phyloP scores from a whole-genome alignment of 1,139 yeast genomes.

The Wickerhamiella infanticola region DNA sequence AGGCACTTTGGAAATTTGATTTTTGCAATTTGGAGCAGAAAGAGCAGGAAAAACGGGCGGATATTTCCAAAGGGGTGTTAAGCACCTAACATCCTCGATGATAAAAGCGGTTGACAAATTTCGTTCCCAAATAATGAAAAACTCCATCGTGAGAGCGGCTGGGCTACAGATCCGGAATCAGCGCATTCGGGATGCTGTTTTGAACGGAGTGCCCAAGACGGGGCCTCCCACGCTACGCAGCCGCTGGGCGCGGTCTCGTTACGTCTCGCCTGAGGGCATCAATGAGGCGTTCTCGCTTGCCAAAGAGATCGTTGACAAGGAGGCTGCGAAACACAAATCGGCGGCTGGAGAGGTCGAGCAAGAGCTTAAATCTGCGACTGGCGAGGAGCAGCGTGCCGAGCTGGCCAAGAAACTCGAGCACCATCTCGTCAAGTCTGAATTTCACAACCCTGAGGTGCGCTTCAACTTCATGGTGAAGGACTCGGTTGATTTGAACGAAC shows the following conservation, averaged over 20 bases:
- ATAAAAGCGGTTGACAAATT: not conserved
- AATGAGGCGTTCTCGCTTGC: slow-evolving; percentile 62
- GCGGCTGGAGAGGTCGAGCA: slow-evolving; percentile 20
- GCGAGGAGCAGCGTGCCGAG: slow-evolving; percentile 3
- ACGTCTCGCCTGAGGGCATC: slow-evolving; percentile 52
- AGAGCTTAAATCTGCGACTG: slow-evolving; percentile 11
- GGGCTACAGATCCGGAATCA: slow-evolving; percentile 20
- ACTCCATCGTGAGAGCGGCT: not conserved
- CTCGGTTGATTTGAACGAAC: slow-evolving; percentile 47
- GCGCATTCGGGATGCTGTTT: slow-evolving; percentile 21
- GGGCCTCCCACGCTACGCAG: slow-evolving; percentile 38
- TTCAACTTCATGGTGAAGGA: slow-evolving; percentile 39
- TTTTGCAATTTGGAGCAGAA: too few relatives aligned
- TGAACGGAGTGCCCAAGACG: slow-evolving; percentile 23
- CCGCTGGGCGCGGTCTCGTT: slow-evolving; percentile 32
- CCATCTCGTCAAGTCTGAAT: slow-evolving; percentile 40
- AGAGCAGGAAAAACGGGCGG: too few relatives aligned
- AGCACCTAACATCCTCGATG: slow-evolving; percentile 15
- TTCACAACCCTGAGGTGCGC: slow-evolving; percentile 66
- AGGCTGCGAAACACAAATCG: slow-evolving; percentile 22
- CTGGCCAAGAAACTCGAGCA: slow-evolving; percentile 11
- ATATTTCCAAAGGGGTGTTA: slow-evolving; percentile 24
- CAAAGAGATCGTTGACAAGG: slow-evolving; percentile 40
- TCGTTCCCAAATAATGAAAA: not conserved
- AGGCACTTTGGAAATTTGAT: too few relatives aligned